Conservation (phyloP, 2,329 filamentous ascomycete species). For the Aspergillus ochraceus region DNA sequence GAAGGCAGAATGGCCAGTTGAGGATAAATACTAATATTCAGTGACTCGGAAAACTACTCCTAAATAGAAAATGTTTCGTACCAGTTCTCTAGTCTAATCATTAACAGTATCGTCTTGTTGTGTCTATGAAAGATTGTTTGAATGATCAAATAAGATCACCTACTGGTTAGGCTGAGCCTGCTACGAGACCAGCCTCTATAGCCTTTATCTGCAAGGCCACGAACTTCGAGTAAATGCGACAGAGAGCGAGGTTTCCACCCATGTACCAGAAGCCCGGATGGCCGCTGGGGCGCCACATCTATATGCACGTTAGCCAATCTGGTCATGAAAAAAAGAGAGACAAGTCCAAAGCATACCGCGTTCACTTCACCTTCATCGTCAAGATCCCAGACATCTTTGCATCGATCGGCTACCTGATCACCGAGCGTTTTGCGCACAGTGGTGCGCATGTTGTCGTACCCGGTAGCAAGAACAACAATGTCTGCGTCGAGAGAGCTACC, state of each 20-base stretch:
- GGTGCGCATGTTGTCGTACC: constrained; percentile 68
- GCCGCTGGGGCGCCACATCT: constrained; percentile 58
- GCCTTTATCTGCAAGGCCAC: constrained; percentile 54
- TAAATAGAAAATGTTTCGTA: no score
- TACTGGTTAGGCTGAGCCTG: not conserved
- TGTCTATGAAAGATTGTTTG: no score
- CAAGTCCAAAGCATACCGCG: constrained; percentile 32
- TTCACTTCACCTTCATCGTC: constrained; percentile 57
- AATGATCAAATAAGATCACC: not conserved
- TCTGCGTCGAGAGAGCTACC: constrained; percentile 60
- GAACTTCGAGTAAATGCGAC: constrained; percentile 59
- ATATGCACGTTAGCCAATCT: not conserved
- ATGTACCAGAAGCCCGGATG: constrained; percentile 68
- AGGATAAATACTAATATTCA: no score
- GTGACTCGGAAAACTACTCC: no score
- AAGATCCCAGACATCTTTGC: constrained; percentile 62
- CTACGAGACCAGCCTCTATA: constrained; percentile 39
- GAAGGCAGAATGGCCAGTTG: no score
- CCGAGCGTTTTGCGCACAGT: constrained; percentile 64
- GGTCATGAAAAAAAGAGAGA: not conserved
- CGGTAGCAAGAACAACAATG: constrained; percentile 64
- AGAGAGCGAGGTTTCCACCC: constrained; percentile 64
- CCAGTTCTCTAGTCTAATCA: no score
- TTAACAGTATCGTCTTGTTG: no score
- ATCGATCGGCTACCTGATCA: constrained; percentile 58